Evolutionary conservation across 2,329 filamentous ascomycete genomes (phyloP).

Genomic region (Blumeriella jaapii): DNA sequence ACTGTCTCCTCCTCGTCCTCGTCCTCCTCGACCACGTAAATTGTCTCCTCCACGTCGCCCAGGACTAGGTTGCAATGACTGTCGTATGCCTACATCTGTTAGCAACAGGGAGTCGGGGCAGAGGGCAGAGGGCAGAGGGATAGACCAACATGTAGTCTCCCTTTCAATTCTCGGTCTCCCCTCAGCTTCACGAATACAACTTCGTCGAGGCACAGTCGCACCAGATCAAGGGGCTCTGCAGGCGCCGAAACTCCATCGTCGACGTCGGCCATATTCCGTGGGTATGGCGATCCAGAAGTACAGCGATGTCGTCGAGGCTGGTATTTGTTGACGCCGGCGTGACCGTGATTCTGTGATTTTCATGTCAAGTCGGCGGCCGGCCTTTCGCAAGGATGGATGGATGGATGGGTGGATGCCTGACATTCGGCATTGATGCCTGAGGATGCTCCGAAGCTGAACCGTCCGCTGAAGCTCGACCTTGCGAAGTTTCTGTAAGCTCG

Average conservation of each 20-base stretch:
- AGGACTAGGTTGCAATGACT: slow-evolving; percentile 96
- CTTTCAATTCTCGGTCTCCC: slow-evolving; percentile 90
- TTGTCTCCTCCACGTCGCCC: slow-evolving; percentile 93
- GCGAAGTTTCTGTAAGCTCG: too few relatives aligned
- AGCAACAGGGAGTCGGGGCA: slow-evolving; percentile 12
- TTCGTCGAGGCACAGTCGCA: slow-evolving; percentile 88
- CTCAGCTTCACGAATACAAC: slow-evolving; percentile 94
- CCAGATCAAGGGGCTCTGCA: slow-evolving; percentile 89
- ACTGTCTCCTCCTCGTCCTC: slow-evolving; percentile 68
- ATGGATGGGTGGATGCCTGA: too few relatives aligned
- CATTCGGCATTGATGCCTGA: too few relatives aligned
- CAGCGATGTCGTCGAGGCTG: not conserved
- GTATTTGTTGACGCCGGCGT: slow-evolving; percentile 5
- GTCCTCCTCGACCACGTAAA: slow-evolving; percentile 85
- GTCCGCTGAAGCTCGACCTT: too few relatives aligned
- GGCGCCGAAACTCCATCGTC: slow-evolving; percentile 58
- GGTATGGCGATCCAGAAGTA: slow-evolving; percentile 1
- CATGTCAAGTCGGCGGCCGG: too few relatives aligned
- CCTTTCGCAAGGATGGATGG: too few relatives aligned
- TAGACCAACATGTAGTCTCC: slow-evolving; percentile 72
- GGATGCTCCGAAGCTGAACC: too few relatives aligned
- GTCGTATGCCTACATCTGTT: slow-evolving; percentile 68
- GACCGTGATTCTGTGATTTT: too few relatives aligned
- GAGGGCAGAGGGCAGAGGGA: slow-evolving; percentile 1
- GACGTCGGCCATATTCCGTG: slow-evolving; percentile 62